Evolutionary conservation across 257 asterid species (phyloP), one percentile per base, ranked within the genome.

Genomic region (Fraxinus quadrangulata): DNA sequence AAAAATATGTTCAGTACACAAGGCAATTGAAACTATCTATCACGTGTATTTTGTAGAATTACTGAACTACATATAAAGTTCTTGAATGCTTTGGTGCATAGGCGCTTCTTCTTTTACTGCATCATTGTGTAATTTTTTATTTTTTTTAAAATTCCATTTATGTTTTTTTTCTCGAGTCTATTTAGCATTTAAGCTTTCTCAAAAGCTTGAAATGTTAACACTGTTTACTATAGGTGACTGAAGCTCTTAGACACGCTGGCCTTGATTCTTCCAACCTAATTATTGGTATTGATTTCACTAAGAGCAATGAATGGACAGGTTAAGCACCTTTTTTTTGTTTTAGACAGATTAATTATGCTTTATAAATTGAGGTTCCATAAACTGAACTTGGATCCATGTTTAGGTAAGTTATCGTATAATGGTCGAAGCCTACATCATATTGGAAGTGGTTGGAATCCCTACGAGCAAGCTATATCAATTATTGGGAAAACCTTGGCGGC

Each of bases 261-360:
- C 94, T 96, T 12, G 99, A 96, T 81, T 96, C 99, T 36, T 92
- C 99, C 63, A 95, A 96, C 86, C 91, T 93, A 19, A 96, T 96
- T 82, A 89, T 96, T 31, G 99, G 98, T 33, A 89, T 96, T 28
- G 98, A 96, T 86, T 93, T 91, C 86, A 95, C 99, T 1, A 95
- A 92, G 94, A 95, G 98, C 87, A 95, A 95, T 61, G 98, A 95
- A 82, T 95, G 99, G 98, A 95, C 99, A 83, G 99, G 99, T 95
- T 65, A 36, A 14, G 21, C 67, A 36, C 71, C 72, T 8, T 69
- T 40, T 63, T 37, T 33, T 31, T 30, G 33, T 30, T 33, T 4
- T 73, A 47, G 40, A 45, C 17, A 49, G 19, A 21, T 70, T 42
- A 6, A 26, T 42, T 78, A 37, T 30, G 39, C n/a, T 11, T 40